Percentiles rank a stretch among this genome's conserved stretches.
phyloP scores from a whole-genome alignment of 2,329 filamentous ascomycete genomes.

The Nothophoma quercina region DNA sequence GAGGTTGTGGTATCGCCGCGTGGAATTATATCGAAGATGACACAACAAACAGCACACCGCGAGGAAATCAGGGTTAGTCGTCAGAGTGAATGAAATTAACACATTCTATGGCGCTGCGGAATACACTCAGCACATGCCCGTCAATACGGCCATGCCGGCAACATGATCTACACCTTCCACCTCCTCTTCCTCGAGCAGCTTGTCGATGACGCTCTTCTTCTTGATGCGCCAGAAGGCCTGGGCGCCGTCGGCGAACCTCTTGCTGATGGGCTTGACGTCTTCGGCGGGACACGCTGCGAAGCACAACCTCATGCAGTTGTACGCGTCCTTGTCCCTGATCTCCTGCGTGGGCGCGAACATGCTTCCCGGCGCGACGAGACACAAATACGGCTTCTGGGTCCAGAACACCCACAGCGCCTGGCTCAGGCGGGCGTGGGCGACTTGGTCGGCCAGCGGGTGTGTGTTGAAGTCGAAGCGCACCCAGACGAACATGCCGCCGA shows the following conservation, averaged over 20 bases:
- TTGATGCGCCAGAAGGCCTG: conserved; percentile 80
- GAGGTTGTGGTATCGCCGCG: no score
- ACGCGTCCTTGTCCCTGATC: conserved; percentile 66
- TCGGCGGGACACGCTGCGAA: conserved; percentile 84
- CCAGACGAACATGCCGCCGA: conserved; percentile 95
- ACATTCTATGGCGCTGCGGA: no score
- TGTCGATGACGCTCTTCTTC: conserved; percentile 70
- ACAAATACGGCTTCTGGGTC: conserved; percentile 72
- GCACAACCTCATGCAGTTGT: conserved; percentile 78
- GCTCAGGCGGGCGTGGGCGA: conserved; percentile 65
- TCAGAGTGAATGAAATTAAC: no score
- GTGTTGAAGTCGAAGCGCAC: conserved; percentile 72
- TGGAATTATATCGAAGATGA: no score
- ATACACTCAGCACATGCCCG: conserved; percentile 37
- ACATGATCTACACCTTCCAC: conserved; percentile 22
- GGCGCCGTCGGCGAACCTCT: conserved; percentile 72
- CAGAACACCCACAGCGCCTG: conserved; percentile 75
- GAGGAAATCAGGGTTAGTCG: no score
- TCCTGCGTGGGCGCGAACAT: conserved; percentile 76
- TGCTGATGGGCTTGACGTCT: conserved; percentile 67
- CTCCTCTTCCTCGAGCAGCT: conserved; percentile 58
- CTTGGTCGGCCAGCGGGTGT: conserved; percentile 71
- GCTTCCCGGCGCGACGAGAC: conserved; percentile 73
- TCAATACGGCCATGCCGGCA: conserved; percentile 39
- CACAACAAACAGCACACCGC: no score